phyloP scores from a whole-genome alignment of 179 eudicot genomes.

The Beta corolliflora region DNA sequence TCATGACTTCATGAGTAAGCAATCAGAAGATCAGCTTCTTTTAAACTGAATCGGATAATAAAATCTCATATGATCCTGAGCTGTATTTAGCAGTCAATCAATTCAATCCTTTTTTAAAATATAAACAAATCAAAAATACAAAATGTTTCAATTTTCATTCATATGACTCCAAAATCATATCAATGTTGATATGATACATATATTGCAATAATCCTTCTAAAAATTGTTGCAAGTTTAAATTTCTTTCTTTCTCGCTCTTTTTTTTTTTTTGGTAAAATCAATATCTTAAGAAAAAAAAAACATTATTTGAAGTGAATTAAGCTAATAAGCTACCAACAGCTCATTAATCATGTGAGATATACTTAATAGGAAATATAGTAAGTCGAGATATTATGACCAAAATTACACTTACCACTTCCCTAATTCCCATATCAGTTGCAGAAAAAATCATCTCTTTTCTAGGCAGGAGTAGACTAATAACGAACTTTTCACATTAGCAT shows the following conservation, averaged over 20 bases:
- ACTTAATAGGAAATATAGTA: not conserved
- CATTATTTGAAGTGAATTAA: not conserved
- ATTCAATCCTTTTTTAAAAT: too few relatives aligned
- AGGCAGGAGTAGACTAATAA: not conserved
- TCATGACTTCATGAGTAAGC: too few relatives aligned
- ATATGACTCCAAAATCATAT: too few relatives aligned
- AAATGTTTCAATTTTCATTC: too few relatives aligned
- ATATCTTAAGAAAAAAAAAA: too few relatives aligned
- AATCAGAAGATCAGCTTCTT: too few relatives aligned
- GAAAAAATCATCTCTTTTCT: not conserved
- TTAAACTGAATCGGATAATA: too few relatives aligned
- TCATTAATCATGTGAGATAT: not conserved
- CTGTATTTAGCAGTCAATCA: too few relatives aligned
- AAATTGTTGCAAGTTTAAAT: not conserved
- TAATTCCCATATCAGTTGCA: conserved; percentile 3
- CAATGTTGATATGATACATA: not conserved
- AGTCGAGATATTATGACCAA: not conserved
- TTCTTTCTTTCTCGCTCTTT: too few relatives aligned
- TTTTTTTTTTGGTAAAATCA: too few relatives aligned
- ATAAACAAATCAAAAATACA: too few relatives aligned
- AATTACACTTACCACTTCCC: not conserved
- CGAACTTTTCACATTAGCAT: not conserved
- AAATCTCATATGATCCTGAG: too few relatives aligned
- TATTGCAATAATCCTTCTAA: not conserved
- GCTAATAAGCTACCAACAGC: not conserved